Conservation (phyloP, 164 flowering plant species). For the Malania oleifera region DNA sequence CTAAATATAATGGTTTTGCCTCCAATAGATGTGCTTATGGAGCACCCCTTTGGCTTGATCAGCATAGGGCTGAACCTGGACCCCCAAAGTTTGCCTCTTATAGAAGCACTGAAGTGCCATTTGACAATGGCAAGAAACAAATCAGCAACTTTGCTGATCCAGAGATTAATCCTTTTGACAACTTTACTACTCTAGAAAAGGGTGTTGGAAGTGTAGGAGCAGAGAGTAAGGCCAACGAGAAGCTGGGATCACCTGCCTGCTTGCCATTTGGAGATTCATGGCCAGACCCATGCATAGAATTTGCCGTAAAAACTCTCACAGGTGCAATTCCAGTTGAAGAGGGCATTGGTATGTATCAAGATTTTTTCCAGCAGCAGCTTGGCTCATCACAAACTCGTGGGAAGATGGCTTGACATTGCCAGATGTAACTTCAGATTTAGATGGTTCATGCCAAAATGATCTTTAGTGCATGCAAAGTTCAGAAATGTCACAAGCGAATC, state of each 20-base stretch:
- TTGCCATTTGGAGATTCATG: constrained; percentile 29
- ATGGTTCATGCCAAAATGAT: constrained; percentile 17
- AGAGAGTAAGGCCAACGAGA: constrained; percentile 6
- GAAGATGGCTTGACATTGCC: constrained; percentile 9
- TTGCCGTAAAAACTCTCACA: constrained; percentile 50
- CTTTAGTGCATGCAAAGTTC: constrained; percentile 8
- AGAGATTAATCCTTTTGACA: not conserved
- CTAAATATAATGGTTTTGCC: not conserved
- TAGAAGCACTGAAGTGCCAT: not conserved
- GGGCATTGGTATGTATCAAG: constrained; percentile 19
- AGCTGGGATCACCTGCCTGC: constrained; percentile 15
- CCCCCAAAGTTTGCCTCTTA: constrained; percentile 3
- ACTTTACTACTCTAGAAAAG: not conserved
- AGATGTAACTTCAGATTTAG: constrained; percentile 15
- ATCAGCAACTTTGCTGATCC: too few relatives aligned
- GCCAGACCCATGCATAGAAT: constrained; percentile 46
- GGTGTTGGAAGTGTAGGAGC: not conserved
- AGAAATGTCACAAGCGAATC: not conserved
- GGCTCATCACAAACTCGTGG: constrained; percentile 19
- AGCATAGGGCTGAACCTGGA: constrained; percentile 10
- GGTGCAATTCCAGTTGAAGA: constrained; percentile 38
- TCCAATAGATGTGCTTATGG: not conserved
- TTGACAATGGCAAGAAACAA: not conserved
- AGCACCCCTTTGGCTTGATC: not conserved
- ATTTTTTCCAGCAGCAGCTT: constrained; percentile 28